Evolutionary conservation across 306 rosid genomes (phyloP), one percentile per base, ranked within the genome.

Genomic region (Cicer judaicum): DNA sequence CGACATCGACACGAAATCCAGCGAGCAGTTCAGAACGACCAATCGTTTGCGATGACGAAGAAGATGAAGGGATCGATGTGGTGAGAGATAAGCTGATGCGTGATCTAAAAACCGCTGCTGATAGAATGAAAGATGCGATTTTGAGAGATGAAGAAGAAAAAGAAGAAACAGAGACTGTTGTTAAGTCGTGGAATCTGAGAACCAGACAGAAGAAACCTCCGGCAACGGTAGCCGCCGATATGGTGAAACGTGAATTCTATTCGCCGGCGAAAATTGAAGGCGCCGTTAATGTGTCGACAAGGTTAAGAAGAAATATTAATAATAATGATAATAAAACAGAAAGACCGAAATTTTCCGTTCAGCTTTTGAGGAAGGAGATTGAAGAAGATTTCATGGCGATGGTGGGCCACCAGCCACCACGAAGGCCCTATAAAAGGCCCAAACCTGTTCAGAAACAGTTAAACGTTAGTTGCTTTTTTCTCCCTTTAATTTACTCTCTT

Each of bases 371-470:
- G 81, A 87, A 84, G 64, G 98, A 89, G 88, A 72, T 93, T 62
- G 93, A 86, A 8, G 97, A 89, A 43, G 98, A 93, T 88, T 93
- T 86, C 83, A 47, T 83, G 71, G 82, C 21, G 43, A 34, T 93
- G 60, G 11, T 85, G 78, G 91, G 91, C 48, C 92, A 81, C 40
- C 74, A 83, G 63, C 90, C 93, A 10, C 88, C 85, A 36, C 87
- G 93, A 19, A 68, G 93, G 81, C 97, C 97, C 49, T 86, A 76
- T 60, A 89, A 78, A 83, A 82, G 93, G 21, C 87, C 85, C 66
- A 91, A 79, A 47, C 38, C 1, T 65, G 89, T 89, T 9, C 98
- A 89, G 84, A 91, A 60, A 68, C 82, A 84, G 79, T 42, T 93
- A 73, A 92, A 90, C 80, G 95, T 89, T 46, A 81, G 93, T 78